Conservation (phyloP, 2,329 filamentous ascomycete genomes). For the Colletotrichum viniferum region DNA sequence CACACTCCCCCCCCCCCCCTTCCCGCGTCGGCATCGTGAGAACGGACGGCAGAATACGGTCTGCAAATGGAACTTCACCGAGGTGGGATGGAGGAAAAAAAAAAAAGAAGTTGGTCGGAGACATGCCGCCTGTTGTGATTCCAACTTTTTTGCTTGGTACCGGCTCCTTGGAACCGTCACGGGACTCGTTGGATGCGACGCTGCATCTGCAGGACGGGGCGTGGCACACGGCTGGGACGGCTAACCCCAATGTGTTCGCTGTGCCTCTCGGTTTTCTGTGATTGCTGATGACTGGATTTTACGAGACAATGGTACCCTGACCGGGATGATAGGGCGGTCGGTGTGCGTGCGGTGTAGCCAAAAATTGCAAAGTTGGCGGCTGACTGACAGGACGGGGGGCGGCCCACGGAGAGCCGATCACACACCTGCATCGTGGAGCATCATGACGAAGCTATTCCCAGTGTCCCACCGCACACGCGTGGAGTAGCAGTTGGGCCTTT, state of each 20-base stretch:
- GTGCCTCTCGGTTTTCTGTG: background rate
- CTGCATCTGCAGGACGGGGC: slow-evolving; percentile 9
- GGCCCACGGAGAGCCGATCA: background rate
- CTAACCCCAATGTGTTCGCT: background rate
- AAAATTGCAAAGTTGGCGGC: background rate
- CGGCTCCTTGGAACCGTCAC: slow-evolving; percentile 14
- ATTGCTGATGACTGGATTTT: background rate
- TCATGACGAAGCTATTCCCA: slow-evolving; percentile 8
- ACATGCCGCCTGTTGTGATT: background rate
- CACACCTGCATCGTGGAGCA: background rate
- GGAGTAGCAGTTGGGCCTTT: background rate
- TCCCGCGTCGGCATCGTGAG: background rate
- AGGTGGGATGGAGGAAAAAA: background rate
- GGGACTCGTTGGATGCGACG: slow-evolving; percentile 11
- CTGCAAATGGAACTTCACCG: background rate
- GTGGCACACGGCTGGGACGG: background rate
- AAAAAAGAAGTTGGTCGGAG: background rate
- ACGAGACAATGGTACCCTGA: slow-evolving; percentile 8
- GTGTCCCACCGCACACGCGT: background rate
- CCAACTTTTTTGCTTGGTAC: background rate
- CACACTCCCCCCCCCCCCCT: background rate
- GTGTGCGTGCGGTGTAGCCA: slow-evolving; percentile 1
- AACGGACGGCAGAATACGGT: background rate
- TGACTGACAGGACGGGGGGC: background rate
- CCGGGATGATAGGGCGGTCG: background rate